Base-by-base conservation (phyloP, 2,329 filamentous ascomycete genomes). In the Whalleya microplaca region DNA sequence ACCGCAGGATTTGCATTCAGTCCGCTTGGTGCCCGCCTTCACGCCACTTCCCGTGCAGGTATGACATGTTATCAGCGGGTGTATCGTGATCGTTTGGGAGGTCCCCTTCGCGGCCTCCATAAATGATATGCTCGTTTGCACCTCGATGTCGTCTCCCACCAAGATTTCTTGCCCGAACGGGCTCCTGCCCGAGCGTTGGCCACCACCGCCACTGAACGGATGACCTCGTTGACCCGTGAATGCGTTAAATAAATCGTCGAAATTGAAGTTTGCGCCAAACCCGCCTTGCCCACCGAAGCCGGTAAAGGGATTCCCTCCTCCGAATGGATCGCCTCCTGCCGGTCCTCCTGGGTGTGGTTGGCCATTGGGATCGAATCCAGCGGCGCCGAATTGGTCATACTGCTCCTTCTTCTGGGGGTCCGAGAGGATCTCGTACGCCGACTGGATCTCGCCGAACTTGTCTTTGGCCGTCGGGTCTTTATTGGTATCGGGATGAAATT, bases 401-500 rank as follows among this genome's bases (percentile, higher is more conserved):
- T 93, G 90, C 71, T 96, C 88, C 72, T 89, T 91, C 83, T 98
- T 99, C 75, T 96, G 88, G 3, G 93, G 83, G 71, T 99, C 95
- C 45, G 92, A 96, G 7, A 99, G 81, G 42, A 97, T 81, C 74
- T 99, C 95, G 76, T 99, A 99, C 21, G 95, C 92, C 29, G 90
- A 85, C 74, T 99, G 95, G 52, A 96, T 91, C 66, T 97, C 94
- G 62, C 88, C 84, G 69, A 99, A 99, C 69, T 90, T 94, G 68
- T 98, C 95, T 73, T 98, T 98, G 37, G 95, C 93, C n/a, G 80
- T 83, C 2, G 91, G 75, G 66, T 98, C 95, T 74, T 98, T 98
- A 81, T 98, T 99, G 37, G 95, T 98, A 73, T 99, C 95, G 8
- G 95, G 95, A 69, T 99, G 95, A 72, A 86, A 99, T 71, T 98